Percentiles rank a stretch among this genome's conserved stretches.
Evolutionary conservation across 2,329 filamentous ascomycete species (phyloP).

Genomic region (Fusarium oligoseptatum): DNA sequence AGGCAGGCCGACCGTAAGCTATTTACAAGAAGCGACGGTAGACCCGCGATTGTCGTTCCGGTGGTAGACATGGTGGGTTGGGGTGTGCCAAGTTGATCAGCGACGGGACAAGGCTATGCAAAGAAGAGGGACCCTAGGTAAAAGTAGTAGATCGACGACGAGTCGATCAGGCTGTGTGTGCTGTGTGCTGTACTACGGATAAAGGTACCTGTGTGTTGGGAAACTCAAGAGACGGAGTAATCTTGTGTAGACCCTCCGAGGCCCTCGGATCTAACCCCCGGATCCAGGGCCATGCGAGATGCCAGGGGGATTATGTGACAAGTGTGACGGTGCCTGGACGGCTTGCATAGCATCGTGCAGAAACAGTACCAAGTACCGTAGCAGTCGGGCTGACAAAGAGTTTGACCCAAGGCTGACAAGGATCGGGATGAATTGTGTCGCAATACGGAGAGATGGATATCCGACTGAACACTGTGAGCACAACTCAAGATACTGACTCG

Average conservation of each 20-base stretch:
- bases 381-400: constrained; percentile 16
- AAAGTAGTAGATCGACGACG: constrained; percentile 35
- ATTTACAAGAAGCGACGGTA: constrained; percentile 32
- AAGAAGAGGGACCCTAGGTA: constrained; percentile 28
- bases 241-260: neutral
- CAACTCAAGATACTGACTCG: constrained; percentile 33
- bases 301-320: constrained; percentile 35
- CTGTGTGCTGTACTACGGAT: neutral
- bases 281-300: constrained; percentile 20
- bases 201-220: neutral
- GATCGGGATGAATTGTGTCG: neutral
- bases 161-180: constrained; percentile 22
- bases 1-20: constrained; percentile 35
- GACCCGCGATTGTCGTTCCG: constrained; percentile 25
- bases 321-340: constrained; percentile 37
- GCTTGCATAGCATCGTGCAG: constrained; percentile 28
- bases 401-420: constrained; percentile 24
- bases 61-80: constrained; percentile 12
- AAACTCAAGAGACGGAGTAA: neutral
- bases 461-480: constrained; percentile 5
- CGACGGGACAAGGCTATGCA: constrained; percentile 19
- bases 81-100: constrained; percentile 38
- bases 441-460: neutral
- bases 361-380: constrained; percentile 6
- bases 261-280: constrained; percentile 27